phyloP scores from a whole-genome alignment of 805 yeast species.

The Saccharomycopsis capsularis region DNA sequence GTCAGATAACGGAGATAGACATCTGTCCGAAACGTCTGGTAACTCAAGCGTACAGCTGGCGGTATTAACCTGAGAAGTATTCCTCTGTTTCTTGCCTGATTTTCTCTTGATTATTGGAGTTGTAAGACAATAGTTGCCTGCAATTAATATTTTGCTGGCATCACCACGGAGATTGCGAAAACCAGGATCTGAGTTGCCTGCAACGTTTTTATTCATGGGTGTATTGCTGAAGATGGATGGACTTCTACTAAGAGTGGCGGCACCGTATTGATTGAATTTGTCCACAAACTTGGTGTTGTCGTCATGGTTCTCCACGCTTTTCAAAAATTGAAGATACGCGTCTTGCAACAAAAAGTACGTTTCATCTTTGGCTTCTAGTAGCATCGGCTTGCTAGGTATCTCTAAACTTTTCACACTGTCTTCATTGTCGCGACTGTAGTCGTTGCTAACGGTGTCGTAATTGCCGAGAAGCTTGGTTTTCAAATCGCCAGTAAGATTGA shows the following conservation, averaged over 20 bases:
- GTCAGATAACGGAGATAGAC: not conserved
- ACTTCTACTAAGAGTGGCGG: not conserved
- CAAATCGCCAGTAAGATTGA: slow-evolving; percentile 18
- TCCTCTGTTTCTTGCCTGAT: not conserved
- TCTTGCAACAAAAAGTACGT: slow-evolving; percentile 15
- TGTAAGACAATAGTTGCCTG: slow-evolving; percentile 12
- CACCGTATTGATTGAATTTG: slow-evolving; percentile 5
- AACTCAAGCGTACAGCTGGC: not conserved
- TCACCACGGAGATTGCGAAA: too few relatives aligned
- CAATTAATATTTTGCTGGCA: not conserved
- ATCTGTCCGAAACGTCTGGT: not conserved
- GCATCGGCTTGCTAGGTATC: slow-evolving; percentile 3
- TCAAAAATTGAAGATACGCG: slow-evolving; percentile 20
- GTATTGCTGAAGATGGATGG: not conserved
- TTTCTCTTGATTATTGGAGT: not conserved
- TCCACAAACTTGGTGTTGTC: slow-evolving; percentile 13
- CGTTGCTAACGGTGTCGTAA: not conserved
- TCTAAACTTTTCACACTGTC: not conserved
- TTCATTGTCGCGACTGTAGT: slow-evolving; percentile 7
- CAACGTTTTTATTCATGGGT: not conserved
- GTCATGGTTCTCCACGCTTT: slow-evolving; percentile 12
- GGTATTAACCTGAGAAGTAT: not conserved
- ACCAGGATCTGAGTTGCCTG: not conserved
- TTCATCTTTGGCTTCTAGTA: slow-evolving; percentile 19
- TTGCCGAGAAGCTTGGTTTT: slow-evolving; percentile 13